A percentile compares a stretch with the other conserved stretches of the same genome.
Evolutionary conservation across 2,329 filamentous ascomycete species (phyloP).

Genomic region (Penicillium italicum): DNA sequence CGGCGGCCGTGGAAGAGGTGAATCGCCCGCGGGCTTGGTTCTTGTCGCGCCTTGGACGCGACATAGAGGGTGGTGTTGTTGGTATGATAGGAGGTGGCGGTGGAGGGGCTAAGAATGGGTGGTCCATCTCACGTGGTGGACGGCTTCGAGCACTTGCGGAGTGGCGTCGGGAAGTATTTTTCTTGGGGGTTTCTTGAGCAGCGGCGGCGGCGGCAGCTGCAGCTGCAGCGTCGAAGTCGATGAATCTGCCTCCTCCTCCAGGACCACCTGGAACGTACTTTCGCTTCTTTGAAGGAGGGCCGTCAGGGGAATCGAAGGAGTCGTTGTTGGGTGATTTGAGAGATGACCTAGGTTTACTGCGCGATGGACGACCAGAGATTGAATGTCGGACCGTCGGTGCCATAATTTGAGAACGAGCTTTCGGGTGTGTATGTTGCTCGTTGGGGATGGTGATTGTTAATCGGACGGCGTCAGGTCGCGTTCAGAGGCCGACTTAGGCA

Average conservation of each 20-base stretch:
- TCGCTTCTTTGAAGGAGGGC: conserved; percentile 66
- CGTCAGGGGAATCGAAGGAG: conserved; percentile 37
- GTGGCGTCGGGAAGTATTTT: conserved; percentile 41
- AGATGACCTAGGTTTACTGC: conserved; percentile 31
- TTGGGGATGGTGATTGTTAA: conserved; percentile 16
- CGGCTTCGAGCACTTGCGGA: conserved; percentile 50
- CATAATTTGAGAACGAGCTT: conserved; percentile 24
- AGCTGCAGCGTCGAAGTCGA: conserved; percentile 58
- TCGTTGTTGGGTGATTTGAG: conserved; percentile 30
- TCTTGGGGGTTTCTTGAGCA: conserved; percentile 28
- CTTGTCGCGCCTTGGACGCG: conserved; percentile 42
- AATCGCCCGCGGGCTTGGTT: conserved; percentile 61
- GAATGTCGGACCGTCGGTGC: conserved; percentile 32
- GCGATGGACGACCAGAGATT: conserved; percentile 26
- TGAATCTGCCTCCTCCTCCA: conserved; percentile 78
- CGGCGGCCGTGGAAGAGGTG: conserved; percentile 77
- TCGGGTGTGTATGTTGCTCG: conserved; percentile 14
- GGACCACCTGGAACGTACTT: conserved; percentile 83
- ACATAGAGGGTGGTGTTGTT: conserved; percentile 37
- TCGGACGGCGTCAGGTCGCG: conserved; percentile 19
- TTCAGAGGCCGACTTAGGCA: conserved; percentile 10
- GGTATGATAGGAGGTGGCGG: conserved; percentile 30
- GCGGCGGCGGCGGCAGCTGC: conserved; percentile 65
- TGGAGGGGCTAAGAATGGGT: conserved; percentile 25
- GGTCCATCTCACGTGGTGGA: conserved; percentile 48